These are phyloP conservation scores for Monosporascus sp. DNA, from an alignment of 2,329 filamentous ascomycete genomes.

Conservation along the genomic window DNA sequence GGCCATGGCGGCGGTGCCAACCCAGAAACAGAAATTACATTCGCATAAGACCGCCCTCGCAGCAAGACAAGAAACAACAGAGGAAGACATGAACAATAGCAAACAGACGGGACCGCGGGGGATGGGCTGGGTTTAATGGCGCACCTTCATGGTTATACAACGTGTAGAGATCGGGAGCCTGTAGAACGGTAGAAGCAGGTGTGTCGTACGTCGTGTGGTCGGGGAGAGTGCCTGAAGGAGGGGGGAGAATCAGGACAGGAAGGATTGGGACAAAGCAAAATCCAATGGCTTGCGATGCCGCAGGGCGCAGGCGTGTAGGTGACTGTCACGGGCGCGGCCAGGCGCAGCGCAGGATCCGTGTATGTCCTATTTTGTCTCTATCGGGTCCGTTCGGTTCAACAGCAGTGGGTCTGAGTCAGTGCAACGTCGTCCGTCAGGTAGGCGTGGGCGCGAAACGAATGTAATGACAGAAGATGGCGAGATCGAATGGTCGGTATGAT, in stretches of 20 bases:
- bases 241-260: conserved; percentile 13
- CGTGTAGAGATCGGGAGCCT: conserved; percentile 16
- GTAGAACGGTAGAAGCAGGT: conserved; percentile 3
- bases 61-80: conserved; percentile 9
- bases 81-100: conserved; percentile 6
- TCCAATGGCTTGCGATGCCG: conserved; percentile 16
- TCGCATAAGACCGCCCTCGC: conserved; percentile 3
- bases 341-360: conserved; percentile 15
- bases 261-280: conserved; percentile 15
- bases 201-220: conserved; percentile 4
- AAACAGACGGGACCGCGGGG: conserved; percentile 4
- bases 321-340: conserved; percentile 18
- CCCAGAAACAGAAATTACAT: conserved; percentile 2
- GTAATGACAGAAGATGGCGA: conserved; percentile 17
- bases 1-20: conserved; percentile 18
- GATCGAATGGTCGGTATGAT: conserved; percentile 10
- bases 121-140: conserved; percentile 23
- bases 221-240: conserved; percentile 10
- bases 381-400: conserved; percentile 19
- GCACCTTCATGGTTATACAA: conserved; percentile 31
- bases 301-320: conserved; percentile 14
- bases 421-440: conserved; percentile 14
- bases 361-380: conserved; percentile 9
- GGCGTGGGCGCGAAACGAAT: conserved; percentile 8
- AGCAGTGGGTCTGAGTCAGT: conserved; percentile 24